Evolutionary conservation across 192 early-diverging fungal species (phyloP).

Genomic region (Allomyces macrogynus): DNA sequence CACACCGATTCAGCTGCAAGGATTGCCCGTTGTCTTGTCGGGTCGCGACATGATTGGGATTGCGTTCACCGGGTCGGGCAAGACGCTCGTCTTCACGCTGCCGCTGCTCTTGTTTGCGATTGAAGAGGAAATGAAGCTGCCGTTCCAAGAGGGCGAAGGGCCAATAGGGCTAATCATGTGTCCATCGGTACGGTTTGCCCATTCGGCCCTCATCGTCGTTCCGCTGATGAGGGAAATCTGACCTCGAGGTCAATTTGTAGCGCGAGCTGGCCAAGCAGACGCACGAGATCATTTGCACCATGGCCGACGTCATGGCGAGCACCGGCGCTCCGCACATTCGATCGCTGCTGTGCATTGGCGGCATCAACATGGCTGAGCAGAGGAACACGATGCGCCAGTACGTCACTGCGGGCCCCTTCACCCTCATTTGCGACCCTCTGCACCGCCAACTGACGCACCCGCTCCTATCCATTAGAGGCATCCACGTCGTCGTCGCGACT

Average conservation of each 20-base stretch:
- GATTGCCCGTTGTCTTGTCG: slow-evolving; percentile 71
- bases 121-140: slow-evolving; percentile 71
- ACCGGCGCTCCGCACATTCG: slow-evolving; percentile 54
- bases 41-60: slow-evolving; percentile 97
- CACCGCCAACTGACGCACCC: neutral
- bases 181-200: slow-evolving; percentile 70
- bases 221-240: neutral
- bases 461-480: slow-evolving; percentile 32
- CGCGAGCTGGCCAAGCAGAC: slow-evolving; percentile 92
- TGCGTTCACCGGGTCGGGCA: slow-evolving; percentile 92
- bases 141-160: slow-evolving; percentile 65
- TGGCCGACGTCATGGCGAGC: slow-evolving; percentile 34
- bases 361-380: slow-evolving; percentile 83
- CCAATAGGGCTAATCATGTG: slow-evolving; percentile 86
- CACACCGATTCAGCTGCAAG: slow-evolving; percentile 93
- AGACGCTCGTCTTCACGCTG: slow-evolving; percentile 83
- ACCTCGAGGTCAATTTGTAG: slow-evolving; percentile 12
- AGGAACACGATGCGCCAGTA: slow-evolving; percentile 38
- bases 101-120: slow-evolving; percentile 81
- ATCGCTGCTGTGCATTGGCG: slow-evolving; percentile 76
- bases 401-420: neutral
- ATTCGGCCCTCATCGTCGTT: neutral
- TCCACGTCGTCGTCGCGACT: slow-evolving; percentile 90
- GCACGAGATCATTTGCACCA: slow-evolving; percentile 54
- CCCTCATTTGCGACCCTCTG: slow-evolving; percentile 1